Evolutionary conservation across 805 yeast species (phyloP), one percentile per base, ranked within the genome.

Genomic region (Teunomyces gatunensis): DNA sequence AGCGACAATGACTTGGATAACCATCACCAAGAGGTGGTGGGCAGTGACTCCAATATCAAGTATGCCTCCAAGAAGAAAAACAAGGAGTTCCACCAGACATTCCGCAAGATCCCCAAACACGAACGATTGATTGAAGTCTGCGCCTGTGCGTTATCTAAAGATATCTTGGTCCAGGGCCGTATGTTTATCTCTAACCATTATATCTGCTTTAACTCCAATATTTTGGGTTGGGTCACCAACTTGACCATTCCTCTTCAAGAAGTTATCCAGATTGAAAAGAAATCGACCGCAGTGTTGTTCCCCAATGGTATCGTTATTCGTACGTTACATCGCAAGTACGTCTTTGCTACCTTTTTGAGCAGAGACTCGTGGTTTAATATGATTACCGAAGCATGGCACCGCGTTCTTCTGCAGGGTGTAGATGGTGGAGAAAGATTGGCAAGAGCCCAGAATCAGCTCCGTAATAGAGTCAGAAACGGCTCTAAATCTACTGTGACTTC

Each of bases 191-290:
- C 96, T 15, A 91, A 88, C 53, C 77, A 79, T 45, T 81, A 85
- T 58, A 60, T 92, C 3, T 89, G 97, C 60, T 94, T 94, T 74
- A 85, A 89, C 61, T 86, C 97, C 6, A 86, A 85, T 55, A 73
- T 94, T 34, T 69, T 92, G 39, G 97, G 96, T 1, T 91, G 97
- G 96, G 87, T 89, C 9, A 89, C 97, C 7, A 87, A 80, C 53
- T 69, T 91, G 33, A 78, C 85, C 2, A 77, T 94, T 15, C 83
- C 89, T 0, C 78, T 84, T 54, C 80, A 77, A 41, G 96, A 89
- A 47, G 80, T 94, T 21, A 73, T 77, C 9, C 73, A 78, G 25
- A 80, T 90, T 55, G 97, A 92, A 58, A 88, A 89, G 65, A 85
- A 83, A 48, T 77, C 83, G 15, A 89, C 97, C 0, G 97, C 89